phyloP scores from a whole-genome alignment of 495 filamentous ascomycete genomes.

The Penicillium soppii region DNA sequence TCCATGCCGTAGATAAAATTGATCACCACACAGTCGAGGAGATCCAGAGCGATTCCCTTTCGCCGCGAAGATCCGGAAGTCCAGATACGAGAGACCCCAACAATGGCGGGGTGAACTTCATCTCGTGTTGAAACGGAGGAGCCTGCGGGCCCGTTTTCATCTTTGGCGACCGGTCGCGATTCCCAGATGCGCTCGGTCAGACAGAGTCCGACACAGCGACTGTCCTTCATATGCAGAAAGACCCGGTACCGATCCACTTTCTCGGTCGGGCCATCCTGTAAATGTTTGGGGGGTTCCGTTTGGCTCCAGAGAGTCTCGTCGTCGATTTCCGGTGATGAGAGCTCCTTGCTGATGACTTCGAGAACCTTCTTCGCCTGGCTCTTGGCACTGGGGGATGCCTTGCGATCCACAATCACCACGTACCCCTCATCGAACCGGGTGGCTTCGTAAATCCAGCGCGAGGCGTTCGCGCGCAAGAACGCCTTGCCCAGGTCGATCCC shows the following conservation, averaged over 20 bases:
- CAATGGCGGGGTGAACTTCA: conserved; percentile 49
- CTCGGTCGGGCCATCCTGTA: conserved; percentile 32
- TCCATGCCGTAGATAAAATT: conserved; percentile 68
- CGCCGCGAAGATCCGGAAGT: conserved; percentile 59
- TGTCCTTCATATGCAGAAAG: conserved; percentile 62
- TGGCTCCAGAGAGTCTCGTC: conserved; percentile 61
- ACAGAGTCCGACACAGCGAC: conserved; percentile 65
- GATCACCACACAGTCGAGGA: conserved; percentile 61
- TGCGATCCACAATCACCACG: conserved; percentile 58
- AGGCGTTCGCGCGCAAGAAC: conserved; percentile 48
- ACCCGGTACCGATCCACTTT: conserved; percentile 60
- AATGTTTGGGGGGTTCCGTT: conserved; percentile 39
- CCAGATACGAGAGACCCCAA: conserved; percentile 75
- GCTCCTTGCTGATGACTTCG: conserved; percentile 65
- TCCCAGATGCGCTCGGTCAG: conserved; percentile 64
- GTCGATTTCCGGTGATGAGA: conserved; percentile 60
- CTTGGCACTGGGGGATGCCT: conserved; percentile 51
- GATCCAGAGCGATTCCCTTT: conserved; percentile 58
- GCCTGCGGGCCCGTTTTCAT: conserved; percentile 20
- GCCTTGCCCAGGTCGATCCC: conserved; percentile 64
- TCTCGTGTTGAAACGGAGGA: conserved; percentile 46
- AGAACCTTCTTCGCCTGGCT: conserved; percentile 61
- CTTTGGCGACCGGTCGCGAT: conserved; percentile 48
- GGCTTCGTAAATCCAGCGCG: conserved; percentile 47
- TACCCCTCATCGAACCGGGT: conserved; percentile 49